These are phyloP conservation scores for Cladosporium sp. DNA, from an alignment of 2,329 filamentous ascomycete genomes.

Conservation along the genomic window DNA sequence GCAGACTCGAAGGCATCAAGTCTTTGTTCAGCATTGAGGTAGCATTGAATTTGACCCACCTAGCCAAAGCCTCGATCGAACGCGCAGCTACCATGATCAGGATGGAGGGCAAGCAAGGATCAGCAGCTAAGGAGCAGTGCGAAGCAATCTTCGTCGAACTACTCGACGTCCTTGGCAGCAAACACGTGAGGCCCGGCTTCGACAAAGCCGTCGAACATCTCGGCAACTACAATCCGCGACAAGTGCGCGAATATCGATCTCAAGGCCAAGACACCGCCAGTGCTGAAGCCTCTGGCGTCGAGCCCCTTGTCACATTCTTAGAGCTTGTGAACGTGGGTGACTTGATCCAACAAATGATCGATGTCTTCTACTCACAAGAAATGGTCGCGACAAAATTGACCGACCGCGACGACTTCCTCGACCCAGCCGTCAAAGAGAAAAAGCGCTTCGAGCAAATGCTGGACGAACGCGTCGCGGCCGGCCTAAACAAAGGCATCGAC, in stretches of 20 bases:
- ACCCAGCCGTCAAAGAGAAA: constrained; percentile 88
- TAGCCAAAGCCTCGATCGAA: constrained; percentile 82
- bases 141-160: constrained; percentile 81
- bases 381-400: constrained; percentile 75
- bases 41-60: constrained; percentile 81
- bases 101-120: constrained; percentile 70
- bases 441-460: constrained; percentile 99
- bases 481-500: constrained; percentile 95
- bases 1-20: constrained; percentile 87
- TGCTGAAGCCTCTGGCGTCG: constrained; percentile 60
- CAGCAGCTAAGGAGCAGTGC: constrained; percentile 83
- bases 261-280: constrained; percentile 16
- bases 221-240: constrained; percentile 83
- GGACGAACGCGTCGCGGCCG: constrained; percentile 91
- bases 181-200: constrained; percentile 89
- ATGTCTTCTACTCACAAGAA: constrained; percentile 97
- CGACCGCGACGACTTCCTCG: constrained; percentile 90
- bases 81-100: constrained; percentile 77
- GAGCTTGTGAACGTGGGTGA: constrained; percentile 98
- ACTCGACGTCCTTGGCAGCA: constrained; percentile 75
- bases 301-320: constrained; percentile 89
- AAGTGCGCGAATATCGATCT: constrained; percentile 58
- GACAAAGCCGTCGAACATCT: constrained; percentile 89
- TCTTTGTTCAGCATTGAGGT: constrained; percentile 96
- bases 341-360: constrained; percentile 96